Evolutionary conservation across 768 basidiomycete species (phyloP), one percentile per base, ranked within the genome.

Genomic region (Nevesoporus exiguus): DNA sequence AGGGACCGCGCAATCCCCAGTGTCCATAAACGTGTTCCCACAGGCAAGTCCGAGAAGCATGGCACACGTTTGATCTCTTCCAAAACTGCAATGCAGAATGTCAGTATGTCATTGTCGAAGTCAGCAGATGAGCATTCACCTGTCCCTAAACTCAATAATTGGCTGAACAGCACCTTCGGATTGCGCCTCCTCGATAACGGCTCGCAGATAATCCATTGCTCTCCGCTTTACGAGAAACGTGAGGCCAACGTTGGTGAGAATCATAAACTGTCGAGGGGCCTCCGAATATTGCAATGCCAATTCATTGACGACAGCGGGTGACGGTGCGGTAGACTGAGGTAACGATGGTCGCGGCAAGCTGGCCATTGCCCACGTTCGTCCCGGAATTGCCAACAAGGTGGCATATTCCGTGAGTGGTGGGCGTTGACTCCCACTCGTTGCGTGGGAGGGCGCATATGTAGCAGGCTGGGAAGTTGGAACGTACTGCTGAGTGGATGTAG

Each of bases 21-120:
- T 70, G 54, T 88, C 85, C 51, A 93, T 70, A 70, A 86, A 93
- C 1, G 86, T 85, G 68, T 93, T 94, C 33, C 88, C 90, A 54
- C 88, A 81, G 0, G 93, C 90, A 52, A 98, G 79, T 11, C 86
- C 88, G 14, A 96, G 79, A 17, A 93, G 81, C 90, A 97, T 95
- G 6, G 91, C 87, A 62, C 93, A 95, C 3, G 91, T 88, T 64
- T 96, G 90, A 67, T 94, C 90, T 49, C 92, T 82, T 43, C 94
- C 93, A 68, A 90, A 97, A 65, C 94, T 96, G 61, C 17, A 31
- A 43, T 15, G 19, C 37, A 55, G 21, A 47, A 44, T 15, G 40
- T 63, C 29, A 59, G 51, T 43, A 40, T 25, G 24, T n/a, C 44
- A 1, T 30, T 29, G 43, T 43, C 25, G 5, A n/a, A 10, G 45